These are phyloP conservation scores for Tulasnella sp. DNA, from an alignment of 768 basidiomycete genomes.

Conservation along the genomic window DNA sequence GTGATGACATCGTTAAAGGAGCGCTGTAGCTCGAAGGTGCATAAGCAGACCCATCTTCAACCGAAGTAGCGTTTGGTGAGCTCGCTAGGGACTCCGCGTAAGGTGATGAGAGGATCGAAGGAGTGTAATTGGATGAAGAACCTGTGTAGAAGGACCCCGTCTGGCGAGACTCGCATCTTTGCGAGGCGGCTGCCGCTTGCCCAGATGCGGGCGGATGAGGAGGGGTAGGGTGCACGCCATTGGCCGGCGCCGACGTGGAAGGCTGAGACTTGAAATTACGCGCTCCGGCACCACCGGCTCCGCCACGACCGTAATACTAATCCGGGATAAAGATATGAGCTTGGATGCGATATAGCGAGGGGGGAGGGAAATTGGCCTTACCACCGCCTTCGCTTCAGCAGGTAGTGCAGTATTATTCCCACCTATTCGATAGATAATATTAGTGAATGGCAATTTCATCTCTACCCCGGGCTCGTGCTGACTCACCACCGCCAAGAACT, in stretches of 20 bases:
- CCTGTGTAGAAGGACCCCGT: slow-evolving; percentile 7
- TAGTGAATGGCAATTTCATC: not conserved
- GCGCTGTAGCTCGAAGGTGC: slow-evolving; percentile 16
- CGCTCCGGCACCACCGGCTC: slow-evolving; percentile 13
- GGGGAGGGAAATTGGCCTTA: not conserved
- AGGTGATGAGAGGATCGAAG: slow-evolving; percentile 16
- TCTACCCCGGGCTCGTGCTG: not conserved
- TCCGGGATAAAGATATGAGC: not conserved
- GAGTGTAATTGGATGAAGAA: not conserved
- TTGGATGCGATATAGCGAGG: not conserved
- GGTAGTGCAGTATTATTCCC: slow-evolving; percentile 16
- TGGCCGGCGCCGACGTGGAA: not conserved
- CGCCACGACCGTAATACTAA: slow-evolving; percentile 21
- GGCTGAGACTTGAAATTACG: not conserved
- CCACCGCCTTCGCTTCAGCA: slow-evolving; percentile 9
- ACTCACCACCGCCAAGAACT: slow-evolving; percentile 24
- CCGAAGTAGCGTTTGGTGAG: slow-evolving; percentile 13
- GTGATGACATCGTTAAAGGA: not conserved
- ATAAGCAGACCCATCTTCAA: slow-evolving; percentile 6
- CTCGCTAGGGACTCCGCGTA: slow-evolving; percentile 21
- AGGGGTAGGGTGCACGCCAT: not conserved
- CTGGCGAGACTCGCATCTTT: not conserved
- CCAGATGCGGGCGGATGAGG: not conserved
- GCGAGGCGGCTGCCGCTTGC: not conserved
- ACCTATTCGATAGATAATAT: not conserved